Evolutionary conservation across 768 basidiomycete genomes (phyloP), one percentile per base, ranked within the genome.

Genomic region (Panaeolus cyanescens): DNA sequence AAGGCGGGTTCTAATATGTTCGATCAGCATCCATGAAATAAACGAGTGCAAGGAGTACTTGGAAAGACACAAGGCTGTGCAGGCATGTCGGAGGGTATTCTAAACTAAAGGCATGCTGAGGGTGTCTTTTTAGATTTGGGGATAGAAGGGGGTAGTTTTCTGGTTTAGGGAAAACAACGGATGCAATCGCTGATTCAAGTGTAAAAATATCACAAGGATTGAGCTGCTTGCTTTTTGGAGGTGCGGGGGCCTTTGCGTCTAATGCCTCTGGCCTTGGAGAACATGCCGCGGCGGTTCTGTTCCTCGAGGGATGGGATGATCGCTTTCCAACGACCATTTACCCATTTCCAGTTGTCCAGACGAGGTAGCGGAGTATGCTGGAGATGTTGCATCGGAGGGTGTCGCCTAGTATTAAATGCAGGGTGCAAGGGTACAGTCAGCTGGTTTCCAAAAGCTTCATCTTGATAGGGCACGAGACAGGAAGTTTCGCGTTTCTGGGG

Each of bases 291-390:
- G 62, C 62, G 67, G 54, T 70, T 68, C 69, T 87, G 85, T 64
- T 86, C 81, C 55, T 77, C 75, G 13, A 81, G 68, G 6, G 74
- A 74, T 7, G 83, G 83, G 55, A 85, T 60, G 30, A 81, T 70
- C 8, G 79, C 83, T 61, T 76, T 72, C 85, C 85, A 86, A 65
- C 83, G 86, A 4, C 86, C 86, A 60, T 78, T 71, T 54, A 71
- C 67, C 75, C 82, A 86, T 50, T 71, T 72, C 85, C 85, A 85
- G 7, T 74, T 66, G 10, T 77, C 70, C 0, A 79, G 68, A 7
- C 62, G 61, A 30, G 77, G 75, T n/a, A 68, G 58, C 8, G 65
- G 56, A 59, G 60, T 60, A 5, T 9, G 45, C 55, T 70, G 63
- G 4, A 62, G 59, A 31, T 62, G 62, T 17, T 59, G 55, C 69